These are phyloP conservation scores for Talaromyces islandicus DNA, from an alignment of 2,329 filamentous ascomycete genomes.

Conservation along the genomic window DNA sequence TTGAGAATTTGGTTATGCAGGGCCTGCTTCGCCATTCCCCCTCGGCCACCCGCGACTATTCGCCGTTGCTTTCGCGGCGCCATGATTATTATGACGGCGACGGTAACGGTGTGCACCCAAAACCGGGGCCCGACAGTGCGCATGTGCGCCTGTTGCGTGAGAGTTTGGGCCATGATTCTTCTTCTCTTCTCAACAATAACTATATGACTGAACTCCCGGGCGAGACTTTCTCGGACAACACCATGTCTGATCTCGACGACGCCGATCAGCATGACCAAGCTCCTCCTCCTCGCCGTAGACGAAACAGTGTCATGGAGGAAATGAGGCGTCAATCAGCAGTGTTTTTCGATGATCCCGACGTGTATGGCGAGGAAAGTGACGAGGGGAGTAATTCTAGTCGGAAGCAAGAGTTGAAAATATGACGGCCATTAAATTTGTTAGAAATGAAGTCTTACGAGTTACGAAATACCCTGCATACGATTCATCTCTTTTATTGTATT, in stretches of 20 bases:
- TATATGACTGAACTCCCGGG: background rate
- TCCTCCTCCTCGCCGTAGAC: constrained; percentile 8
- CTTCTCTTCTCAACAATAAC: background rate
- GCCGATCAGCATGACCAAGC: too few relatives aligned
- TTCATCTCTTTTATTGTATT: background rate
- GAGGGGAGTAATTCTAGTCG: constrained; percentile 1
- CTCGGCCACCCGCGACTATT: constrained; percentile 19
- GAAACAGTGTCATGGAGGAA: constrained; percentile 36
- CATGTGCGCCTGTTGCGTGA: background rate
- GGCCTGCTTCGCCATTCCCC: constrained; percentile 39
- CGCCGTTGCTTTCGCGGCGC: constrained; percentile 24
- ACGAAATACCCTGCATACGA: background rate
- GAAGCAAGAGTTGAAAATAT: background rate
- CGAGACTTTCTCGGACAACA: background rate
- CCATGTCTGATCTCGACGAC: background rate
- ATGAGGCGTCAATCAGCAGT: constrained; percentile 42
- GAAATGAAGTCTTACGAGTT: background rate
- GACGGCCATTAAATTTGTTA: background rate
- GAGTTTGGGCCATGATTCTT: background rate
- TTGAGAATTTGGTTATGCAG: constrained; percentile 64
- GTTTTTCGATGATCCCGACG: constrained; percentile 39
- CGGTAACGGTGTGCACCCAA: background rate
- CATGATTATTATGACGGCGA: constrained; percentile 13
- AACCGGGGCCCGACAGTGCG: background rate
- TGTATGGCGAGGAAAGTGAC: constrained; percentile 23